Evolutionary conservation across 2,329 filamentous ascomycete genomes (phyloP).

Genomic region (Alternaria solani): DNA sequence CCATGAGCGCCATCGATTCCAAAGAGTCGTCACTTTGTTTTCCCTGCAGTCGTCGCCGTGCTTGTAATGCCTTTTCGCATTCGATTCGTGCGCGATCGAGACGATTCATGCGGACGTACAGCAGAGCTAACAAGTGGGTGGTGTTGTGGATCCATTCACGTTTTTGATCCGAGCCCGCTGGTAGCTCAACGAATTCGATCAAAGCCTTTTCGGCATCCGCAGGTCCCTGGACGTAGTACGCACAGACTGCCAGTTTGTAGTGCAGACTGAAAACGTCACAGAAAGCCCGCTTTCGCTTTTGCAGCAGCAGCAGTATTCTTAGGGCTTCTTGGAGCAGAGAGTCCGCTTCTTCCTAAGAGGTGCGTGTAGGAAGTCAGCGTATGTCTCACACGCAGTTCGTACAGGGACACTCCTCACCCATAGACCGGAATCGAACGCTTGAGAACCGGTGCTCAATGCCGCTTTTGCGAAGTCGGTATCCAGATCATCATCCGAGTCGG

Average conservation of each 20-base stretch:
- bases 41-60: conserved; percentile 33
- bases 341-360: conserved; percentile 24
- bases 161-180: conserved; percentile 24
- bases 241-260: conserved; percentile 39
- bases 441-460: conserved; percentile 32
- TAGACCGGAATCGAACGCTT: conserved; percentile 32
- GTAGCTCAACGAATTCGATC: conserved; percentile 24
- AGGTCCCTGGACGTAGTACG: conserved; percentile 32
- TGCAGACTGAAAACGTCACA: conserved; percentile 36
- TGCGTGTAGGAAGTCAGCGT: no score
- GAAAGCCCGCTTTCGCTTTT: conserved; percentile 25
- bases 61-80: conserved; percentile 39
- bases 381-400: no score
- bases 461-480: conserved; percentile 35
- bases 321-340: conserved; percentile 39
- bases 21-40: conserved; percentile 34
- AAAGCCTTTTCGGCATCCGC: conserved; percentile 32
- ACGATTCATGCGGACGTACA: conserved; percentile 31
- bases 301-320: conserved; percentile 31
- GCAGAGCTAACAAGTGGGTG: conserved; percentile 35
- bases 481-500: conserved; percentile 37
- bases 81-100: conserved; percentile 32
- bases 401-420: conserved; percentile 12
- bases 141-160: conserved; percentile 26
- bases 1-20: conserved; percentile 41